These are phyloP conservation scores for Ustilago xerochloae DNA, from an alignment of 1,284 basidiomycete species.

Conservation along the genomic window DNA sequence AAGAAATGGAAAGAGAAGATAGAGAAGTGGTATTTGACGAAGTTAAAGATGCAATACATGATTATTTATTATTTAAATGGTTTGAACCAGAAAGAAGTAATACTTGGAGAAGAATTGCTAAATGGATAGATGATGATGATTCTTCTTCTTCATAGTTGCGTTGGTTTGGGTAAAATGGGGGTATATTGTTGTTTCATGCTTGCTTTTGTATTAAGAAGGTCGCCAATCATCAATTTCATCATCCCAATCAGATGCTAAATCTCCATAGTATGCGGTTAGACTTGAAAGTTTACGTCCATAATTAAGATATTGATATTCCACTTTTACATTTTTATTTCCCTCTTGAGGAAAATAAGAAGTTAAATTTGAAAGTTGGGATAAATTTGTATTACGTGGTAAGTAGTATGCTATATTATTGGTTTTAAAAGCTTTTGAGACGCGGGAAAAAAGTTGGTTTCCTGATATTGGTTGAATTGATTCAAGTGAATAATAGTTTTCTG, in stretches of 20 bases:
- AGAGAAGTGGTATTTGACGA: conserved; percentile 60
- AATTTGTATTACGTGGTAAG: conserved; percentile 83
- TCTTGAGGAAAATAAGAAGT: conserved; percentile 69
- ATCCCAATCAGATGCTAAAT: conserved; percentile 63
- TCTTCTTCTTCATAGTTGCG: neutral
- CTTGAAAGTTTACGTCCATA: conserved; percentile 79
- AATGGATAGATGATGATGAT: conserved; percentile 51
- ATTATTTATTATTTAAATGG: conserved; percentile 63
- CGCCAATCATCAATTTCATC: conserved; percentile 35
- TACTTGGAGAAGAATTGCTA: conserved; percentile 55
- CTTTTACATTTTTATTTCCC: conserved; percentile 72
- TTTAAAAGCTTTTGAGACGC: conserved; percentile 14
- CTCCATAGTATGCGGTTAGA: conserved; percentile 72
- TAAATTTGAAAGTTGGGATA: conserved; percentile 79
- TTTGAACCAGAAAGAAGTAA: conserved; percentile 58
- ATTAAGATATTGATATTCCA: conserved; percentile 88
- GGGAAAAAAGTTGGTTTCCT: conserved; percentile 80
- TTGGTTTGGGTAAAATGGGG: neutral
- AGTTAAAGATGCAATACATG: conserved; percentile 60
- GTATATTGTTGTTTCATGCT: neutral
- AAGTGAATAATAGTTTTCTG: conserved; percentile 39
- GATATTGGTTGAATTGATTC: conserved; percentile 78
- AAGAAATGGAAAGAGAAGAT: conserved; percentile 31
- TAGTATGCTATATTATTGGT: conserved; percentile 76
- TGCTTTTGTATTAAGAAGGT: no score